Conservation (phyloP, 139 green algal genomes). For the Helicosporidium sp. region DNA sequence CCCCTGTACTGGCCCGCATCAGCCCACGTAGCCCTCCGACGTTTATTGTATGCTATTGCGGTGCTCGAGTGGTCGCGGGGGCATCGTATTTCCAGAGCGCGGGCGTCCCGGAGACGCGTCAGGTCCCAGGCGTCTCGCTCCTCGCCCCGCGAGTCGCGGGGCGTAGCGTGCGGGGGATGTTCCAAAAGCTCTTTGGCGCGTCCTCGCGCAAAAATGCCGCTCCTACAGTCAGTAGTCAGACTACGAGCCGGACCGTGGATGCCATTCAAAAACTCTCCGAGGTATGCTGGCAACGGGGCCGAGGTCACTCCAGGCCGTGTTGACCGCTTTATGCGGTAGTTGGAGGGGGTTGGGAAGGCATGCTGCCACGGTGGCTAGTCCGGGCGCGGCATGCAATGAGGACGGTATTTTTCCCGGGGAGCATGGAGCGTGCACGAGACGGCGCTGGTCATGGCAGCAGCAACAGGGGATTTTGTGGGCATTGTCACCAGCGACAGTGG, state of each 20-base stretch:
- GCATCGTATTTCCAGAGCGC: not conserved
- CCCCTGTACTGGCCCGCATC: too few relatives aligned
- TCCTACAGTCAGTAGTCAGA: conserved; percentile 1
- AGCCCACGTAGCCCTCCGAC: not conserved
- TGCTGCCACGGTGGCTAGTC: too few relatives aligned
- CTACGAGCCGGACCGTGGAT: conserved; percentile 14
- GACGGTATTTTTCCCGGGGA: too few relatives aligned
- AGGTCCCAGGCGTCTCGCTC: not conserved
- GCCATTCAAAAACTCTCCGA: conserved; percentile 34
- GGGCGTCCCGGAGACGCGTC: not conserved
- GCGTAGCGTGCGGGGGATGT: conserved; percentile 12
- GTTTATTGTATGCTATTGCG: not conserved
- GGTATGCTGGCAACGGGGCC: conserved; percentile 3
- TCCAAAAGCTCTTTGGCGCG: conserved; percentile 26
- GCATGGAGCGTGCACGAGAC: too few relatives aligned
- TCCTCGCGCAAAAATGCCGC: not conserved
- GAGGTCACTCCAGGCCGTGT: not conserved
- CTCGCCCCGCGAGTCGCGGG: not conserved
- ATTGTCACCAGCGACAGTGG: too few relatives aligned
- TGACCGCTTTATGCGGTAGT: not conserved
- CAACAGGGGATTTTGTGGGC: too few relatives aligned
- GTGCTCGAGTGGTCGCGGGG: not conserved
- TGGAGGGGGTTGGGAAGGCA: too few relatives aligned
- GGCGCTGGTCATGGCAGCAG: too few relatives aligned
- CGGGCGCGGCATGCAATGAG: too few relatives aligned